Conservation (phyloP, 495 filamentous ascomycete species). For the Cercophora newfieldiana region DNA sequence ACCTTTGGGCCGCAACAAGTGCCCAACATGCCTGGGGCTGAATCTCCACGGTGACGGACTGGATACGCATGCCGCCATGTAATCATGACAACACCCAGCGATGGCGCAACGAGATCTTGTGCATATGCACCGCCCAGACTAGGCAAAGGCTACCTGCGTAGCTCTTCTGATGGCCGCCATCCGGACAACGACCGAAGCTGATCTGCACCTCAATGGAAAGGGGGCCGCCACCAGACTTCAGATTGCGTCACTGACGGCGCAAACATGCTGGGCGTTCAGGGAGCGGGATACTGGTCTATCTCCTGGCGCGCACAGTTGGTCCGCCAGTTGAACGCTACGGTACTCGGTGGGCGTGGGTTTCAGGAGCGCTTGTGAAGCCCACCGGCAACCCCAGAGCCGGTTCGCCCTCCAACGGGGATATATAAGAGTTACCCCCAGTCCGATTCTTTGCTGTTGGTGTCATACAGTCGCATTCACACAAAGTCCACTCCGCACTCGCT, state of each 20-base stretch:
- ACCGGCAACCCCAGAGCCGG: not conserved
- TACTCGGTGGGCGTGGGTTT: not conserved
- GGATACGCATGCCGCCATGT: conserved; percentile 12
- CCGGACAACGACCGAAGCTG: not conserved
- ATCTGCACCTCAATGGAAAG: not conserved
- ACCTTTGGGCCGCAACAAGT: too few species aligned
- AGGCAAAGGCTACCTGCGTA: not conserved
- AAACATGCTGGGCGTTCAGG: not conserved
- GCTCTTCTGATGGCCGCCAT: not conserved
- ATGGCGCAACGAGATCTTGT: not conserved
- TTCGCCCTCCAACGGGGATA: not conserved
- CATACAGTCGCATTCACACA: not conserved
- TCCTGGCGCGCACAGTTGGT: not conserved
- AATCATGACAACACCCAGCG: conserved; percentile 19
- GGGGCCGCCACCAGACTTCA: not conserved
- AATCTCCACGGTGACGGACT: conserved; percentile 1
- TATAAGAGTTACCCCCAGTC: not conserved
- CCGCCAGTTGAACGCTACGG: not conserved
- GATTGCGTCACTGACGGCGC: not conserved
- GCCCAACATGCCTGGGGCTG: too few species aligned
- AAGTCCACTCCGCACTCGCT: not conserved
- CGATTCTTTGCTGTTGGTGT: not conserved
- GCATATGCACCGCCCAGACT: not conserved
- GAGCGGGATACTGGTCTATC: not conserved
- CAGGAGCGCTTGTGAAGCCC: not conserved